These are phyloP conservation scores for Dactylis glomerata DNA, from an alignment of 176 grass and related monocot species.

Conservation along the genomic window DNA sequence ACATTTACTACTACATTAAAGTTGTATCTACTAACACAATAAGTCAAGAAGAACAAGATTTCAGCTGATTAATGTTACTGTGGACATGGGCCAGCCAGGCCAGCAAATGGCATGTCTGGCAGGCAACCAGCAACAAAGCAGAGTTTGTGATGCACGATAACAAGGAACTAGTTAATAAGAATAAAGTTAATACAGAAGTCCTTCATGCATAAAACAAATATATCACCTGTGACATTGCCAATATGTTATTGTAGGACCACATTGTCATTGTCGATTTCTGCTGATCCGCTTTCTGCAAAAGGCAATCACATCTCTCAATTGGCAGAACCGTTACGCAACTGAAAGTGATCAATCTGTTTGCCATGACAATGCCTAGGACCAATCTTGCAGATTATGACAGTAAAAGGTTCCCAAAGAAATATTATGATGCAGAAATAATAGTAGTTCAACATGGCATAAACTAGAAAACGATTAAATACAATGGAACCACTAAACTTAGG, in stretches of 20 bases:
- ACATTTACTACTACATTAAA: background rate
- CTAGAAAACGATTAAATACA: background rate
- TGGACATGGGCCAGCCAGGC: background rate
- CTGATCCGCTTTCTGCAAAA: slow-evolving; percentile 76
- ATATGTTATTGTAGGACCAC: slow-evolving; percentile 90
- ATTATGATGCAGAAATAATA: background rate
- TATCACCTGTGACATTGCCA: slow-evolving; percentile 81
- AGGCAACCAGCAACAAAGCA: background rate
- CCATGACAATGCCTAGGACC: background rate
- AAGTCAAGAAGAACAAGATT: slow-evolving; percentile 1
- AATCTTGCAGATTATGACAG: slow-evolving; percentile 20
- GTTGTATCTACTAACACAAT: background rate
- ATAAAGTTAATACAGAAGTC: background rate
- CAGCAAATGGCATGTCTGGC: background rate
- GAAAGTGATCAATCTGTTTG: background rate
- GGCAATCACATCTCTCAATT: slow-evolving; percentile 20
- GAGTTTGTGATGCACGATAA: background rate
- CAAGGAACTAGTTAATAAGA: background rate
- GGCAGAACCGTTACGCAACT: background rate
- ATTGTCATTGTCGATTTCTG: slow-evolving; percentile 70
- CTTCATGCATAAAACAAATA: background rate
- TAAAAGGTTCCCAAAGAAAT: slow-evolving; percentile 8
- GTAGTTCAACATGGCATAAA: slow-evolving; percentile 8
- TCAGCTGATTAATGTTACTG: background rate
- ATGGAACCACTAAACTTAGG: slow-evolving; percentile 3